Percentiles rank a stretch among this genome's conserved stretches.
Evolutionary conservation across 140 eudicot species (phyloP).

Genomic region (Flaveria floridana): DNA sequence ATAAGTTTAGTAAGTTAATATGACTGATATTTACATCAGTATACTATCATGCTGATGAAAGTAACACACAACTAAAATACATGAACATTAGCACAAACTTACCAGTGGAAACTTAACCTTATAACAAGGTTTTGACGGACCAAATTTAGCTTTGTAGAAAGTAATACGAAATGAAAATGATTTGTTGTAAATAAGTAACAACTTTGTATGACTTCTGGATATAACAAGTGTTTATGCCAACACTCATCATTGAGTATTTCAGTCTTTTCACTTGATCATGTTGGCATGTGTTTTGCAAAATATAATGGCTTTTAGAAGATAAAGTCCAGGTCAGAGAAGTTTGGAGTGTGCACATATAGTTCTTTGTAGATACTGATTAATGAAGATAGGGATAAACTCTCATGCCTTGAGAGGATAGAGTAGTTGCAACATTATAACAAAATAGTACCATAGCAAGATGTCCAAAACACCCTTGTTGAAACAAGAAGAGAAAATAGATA

Average conservation of each 20-base stretch:
- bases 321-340: background rate
- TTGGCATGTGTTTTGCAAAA: background rate
- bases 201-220: conserved; percentile 2
- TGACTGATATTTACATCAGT: conserved; percentile 16
- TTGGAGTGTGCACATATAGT: conserved; percentile 3
- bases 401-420: conserved; percentile 1
- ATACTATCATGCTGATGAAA: background rate
- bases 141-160: background rate
- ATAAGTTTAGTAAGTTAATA: conserved; percentile 5
- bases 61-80: background rate
- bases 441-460: conserved; percentile 11
- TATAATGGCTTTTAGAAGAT: background rate
- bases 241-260: background rate
- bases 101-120: conserved; percentile 7
- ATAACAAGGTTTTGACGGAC: background rate
- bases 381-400: conserved; percentile 9
- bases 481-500: background rate
- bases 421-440: background rate
- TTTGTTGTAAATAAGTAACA: too few species aligned
- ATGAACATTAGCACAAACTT: conserved; percentile 10
- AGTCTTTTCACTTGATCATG: background rate
- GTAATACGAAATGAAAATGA: background rate
- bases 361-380: background rate
- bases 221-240: conserved; percentile 4
- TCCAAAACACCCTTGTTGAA: conserved; percentile 18